phyloP scores from a whole-genome alignment of 73 alveolate genomes.

The Blepharisma stoltei region DNA sequence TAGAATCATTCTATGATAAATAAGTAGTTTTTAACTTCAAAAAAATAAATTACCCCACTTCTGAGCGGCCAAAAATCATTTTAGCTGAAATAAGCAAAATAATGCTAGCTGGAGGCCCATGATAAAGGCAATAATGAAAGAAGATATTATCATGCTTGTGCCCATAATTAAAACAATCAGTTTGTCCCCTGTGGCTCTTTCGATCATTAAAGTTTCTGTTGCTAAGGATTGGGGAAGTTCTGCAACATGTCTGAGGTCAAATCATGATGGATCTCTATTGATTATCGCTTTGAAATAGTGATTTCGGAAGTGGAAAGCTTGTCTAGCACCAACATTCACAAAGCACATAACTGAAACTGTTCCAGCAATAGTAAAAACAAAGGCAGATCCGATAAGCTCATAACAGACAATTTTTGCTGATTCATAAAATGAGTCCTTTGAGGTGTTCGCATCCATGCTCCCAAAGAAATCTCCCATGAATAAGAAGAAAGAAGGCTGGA shows the following conservation, averaged over 20 bases:
- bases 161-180: slow-evolving; percentile 45
- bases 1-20: too few relatives aligned
- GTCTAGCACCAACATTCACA: slow-evolving; percentile 26
- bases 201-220: slow-evolving; percentile 26
- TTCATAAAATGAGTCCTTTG: background rate
- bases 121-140: slow-evolving; percentile 45
- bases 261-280: background rate
- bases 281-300: background rate
- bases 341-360: slow-evolving; percentile 1
- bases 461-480: slow-evolving; percentile 2
- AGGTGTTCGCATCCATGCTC: background rate
- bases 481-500: slow-evolving; percentile 4
- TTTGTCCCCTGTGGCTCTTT: slow-evolving; percentile 66
- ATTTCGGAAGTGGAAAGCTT: background rate
- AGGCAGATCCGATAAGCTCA: background rate
- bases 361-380: background rate
- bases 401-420: background rate
- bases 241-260: background rate
- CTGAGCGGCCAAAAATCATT: too few relatives aligned
- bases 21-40: too few relatives aligned
- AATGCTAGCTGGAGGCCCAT: slow-evolving; percentile 55
- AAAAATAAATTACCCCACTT: too few relatives aligned
- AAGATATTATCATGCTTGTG: slow-evolving; percentile 42
- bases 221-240: slow-evolving; percentile 7
- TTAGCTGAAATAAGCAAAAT: too few relatives aligned